These are phyloP conservation scores for Fomitopsis pinicola DNA, from an alignment of 1,284 basidiomycete species.

Conservation along the genomic window DNA sequence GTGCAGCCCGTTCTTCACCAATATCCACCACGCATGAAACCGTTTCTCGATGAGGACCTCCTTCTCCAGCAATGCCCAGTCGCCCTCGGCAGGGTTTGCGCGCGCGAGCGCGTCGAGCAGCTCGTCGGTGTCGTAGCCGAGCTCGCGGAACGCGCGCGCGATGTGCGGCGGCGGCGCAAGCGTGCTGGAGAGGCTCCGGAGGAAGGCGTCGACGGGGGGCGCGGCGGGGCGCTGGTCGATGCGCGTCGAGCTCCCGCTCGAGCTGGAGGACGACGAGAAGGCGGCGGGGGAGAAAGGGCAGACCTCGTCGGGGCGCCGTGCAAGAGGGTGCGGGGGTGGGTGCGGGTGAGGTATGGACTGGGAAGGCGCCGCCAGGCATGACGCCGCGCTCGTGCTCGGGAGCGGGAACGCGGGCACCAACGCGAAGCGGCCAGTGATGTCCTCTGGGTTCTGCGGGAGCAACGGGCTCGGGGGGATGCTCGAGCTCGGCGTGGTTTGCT, in stretches of 20 bases:
- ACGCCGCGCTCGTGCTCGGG: not conserved
- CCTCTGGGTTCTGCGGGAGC: not conserved
- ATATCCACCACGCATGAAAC: not conserved
- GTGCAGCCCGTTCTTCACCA: slow-evolving; percentile 6
- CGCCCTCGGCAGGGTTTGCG: not conserved
- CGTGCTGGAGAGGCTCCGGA: not conserved
- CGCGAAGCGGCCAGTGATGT: not conserved
- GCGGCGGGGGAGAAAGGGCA: not conserved
- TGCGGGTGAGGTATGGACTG: too few species aligned
- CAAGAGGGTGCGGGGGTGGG: not conserved
- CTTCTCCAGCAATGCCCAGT: slow-evolving; percentile 1
- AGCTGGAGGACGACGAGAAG: not conserved
- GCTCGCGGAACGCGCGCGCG: not conserved
- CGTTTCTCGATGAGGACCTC: not conserved
- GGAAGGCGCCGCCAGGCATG: too few species aligned
- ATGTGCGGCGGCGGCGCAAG: not conserved
- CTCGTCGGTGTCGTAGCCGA: slow-evolving; percentile 3
- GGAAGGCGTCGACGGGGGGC: not conserved
- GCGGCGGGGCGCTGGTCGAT: not conserved
- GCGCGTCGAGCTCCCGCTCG: not conserved
- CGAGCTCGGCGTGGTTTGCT: not conserved
- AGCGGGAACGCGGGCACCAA: not conserved
- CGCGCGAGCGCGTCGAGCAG: slow-evolving; percentile 2
- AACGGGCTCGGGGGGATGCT: not conserved
- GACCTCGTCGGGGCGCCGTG: not conserved